Percentiles rank a stretch among this genome's conserved stretches.
These are phyloP conservation scores for Fusarium sp. DNA, from an alignment of 2,329 filamentous ascomycete species.

Conservation along the genomic window DNA sequence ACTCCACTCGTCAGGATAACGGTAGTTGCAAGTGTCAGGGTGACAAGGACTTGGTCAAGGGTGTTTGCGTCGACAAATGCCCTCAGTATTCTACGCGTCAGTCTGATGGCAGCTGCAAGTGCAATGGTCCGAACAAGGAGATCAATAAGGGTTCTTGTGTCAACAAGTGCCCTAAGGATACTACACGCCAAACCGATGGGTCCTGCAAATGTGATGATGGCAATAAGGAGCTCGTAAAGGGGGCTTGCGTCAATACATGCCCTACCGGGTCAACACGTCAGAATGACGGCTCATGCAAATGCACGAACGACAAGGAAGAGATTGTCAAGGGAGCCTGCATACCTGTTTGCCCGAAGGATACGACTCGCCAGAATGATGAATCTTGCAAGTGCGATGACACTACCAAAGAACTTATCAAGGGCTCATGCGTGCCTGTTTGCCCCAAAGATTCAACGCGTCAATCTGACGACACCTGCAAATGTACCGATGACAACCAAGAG, in stretches of 20 bases:
- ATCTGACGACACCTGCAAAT: background rate
- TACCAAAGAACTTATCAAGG: background rate
- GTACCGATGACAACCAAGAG: background rate
- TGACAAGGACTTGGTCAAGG: background rate
- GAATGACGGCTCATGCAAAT: background rate
- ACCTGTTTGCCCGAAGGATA: rapidly evolving
- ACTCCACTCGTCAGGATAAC: background rate
- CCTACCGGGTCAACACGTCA: rapidly evolving
- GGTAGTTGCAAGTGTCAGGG: background rate
- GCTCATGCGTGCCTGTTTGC: background rate
- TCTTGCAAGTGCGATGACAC: background rate
- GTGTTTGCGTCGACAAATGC: background rate
- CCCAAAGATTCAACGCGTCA: background rate
- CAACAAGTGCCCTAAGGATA: background rate
- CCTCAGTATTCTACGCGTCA: background rate
- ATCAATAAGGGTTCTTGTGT: background rate
- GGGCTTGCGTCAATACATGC: background rate
- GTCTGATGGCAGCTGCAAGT: background rate
- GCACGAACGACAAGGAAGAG: background rate
- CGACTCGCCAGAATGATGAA: background rate
- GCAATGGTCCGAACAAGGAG: background rate
- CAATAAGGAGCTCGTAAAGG: background rate
- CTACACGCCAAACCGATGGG: background rate
- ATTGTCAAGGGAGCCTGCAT: background rate
- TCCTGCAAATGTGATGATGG: background rate